These are phyloP conservation scores for Alternaria sp. DNA, from an alignment of 2,329 filamentous ascomycete genomes.

Conservation along the genomic window DNA sequence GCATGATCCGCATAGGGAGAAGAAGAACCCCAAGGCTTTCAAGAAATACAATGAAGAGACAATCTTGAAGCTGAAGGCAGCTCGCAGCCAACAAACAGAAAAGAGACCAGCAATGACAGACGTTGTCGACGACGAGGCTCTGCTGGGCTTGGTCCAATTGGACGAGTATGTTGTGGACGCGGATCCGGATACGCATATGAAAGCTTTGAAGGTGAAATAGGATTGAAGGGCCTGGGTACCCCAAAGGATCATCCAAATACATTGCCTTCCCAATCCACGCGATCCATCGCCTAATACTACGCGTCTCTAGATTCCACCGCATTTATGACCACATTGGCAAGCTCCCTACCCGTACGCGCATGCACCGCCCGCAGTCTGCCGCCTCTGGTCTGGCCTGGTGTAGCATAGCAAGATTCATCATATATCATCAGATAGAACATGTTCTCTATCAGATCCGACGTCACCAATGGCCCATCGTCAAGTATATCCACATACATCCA, in stretches of 20 bases:
- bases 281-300: background rate
- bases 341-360: background rate
- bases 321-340: background rate
- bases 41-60: constrained; percentile 35
- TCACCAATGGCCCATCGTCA: background rate
- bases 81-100: constrained; percentile 40
- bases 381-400: background rate
- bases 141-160: constrained; percentile 37
- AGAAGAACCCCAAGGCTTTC: constrained; percentile 44
- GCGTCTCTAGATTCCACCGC: background rate
- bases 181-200: constrained; percentile 18
- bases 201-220: constrained; percentile 32
- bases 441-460: background rate
- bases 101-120: constrained; percentile 33
- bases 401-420: background rate
- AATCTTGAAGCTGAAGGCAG: constrained; percentile 33
- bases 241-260: background rate
- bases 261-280: background rate
- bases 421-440: background rate
- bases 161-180: constrained; percentile 16
- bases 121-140: constrained; percentile 43
- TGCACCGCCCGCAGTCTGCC: background rate
- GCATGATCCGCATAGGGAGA: constrained; percentile 32
- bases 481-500: background rate
- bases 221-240: constrained; percentile 4